Evolutionary conservation across 305 asterid species (phyloP).

Genomic region (Caryopteris hybrid): DNA sequence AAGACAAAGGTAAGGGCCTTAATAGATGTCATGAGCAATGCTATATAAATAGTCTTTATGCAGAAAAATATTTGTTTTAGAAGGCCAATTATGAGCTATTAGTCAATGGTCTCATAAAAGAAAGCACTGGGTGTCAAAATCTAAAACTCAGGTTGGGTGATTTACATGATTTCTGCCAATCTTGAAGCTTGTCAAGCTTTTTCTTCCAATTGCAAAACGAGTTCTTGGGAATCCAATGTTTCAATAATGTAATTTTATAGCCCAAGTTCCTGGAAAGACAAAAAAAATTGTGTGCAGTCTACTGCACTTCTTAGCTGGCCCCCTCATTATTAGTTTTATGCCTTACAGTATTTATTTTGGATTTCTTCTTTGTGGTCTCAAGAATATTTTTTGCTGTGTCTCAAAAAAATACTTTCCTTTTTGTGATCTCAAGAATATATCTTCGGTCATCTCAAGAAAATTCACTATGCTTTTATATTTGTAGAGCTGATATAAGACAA

Average conservation of each 20-base stretch:
- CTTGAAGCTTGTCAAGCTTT: background rate
- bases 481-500: background rate
- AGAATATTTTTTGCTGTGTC: background rate
- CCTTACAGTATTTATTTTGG: background rate
- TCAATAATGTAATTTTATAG: background rate
- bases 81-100: background rate
- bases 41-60: background rate
- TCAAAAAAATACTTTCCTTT: background rate
- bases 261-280: no score
- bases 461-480: background rate
- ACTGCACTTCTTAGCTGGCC: no score
- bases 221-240: background rate
- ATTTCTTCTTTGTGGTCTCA: background rate
- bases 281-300: no score
- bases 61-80: background rate
- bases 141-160: background rate
- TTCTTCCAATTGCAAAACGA: background rate
- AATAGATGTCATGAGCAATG: background rate
- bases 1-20: constrained; percentile 1
- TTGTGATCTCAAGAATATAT: background rate
- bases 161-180: background rate
- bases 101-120: background rate
- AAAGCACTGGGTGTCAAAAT: background rate
- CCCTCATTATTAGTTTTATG: background rate
- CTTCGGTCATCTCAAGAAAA: background rate